Evolutionary conservation across 805 yeast genomes (phyloP).

Genomic region (Teunomyces lycoperdinae): DNA sequence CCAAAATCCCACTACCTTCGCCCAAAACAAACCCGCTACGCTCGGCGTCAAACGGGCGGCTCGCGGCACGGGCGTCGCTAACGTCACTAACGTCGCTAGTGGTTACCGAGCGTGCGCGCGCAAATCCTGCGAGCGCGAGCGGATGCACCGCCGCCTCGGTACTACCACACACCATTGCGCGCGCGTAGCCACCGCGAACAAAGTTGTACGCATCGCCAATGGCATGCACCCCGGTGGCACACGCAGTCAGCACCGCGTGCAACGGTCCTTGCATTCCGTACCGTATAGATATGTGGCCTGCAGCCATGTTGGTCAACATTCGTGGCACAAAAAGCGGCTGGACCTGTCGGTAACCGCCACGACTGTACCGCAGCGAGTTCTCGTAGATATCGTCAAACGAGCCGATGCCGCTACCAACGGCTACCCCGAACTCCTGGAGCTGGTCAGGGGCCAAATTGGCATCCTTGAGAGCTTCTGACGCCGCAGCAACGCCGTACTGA

Average conservation of each 20-base stretch:
- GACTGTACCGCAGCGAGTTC: conserved; percentile 51
- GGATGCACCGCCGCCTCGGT: conserved; percentile 88
- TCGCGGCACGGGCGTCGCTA: conserved; percentile 61
- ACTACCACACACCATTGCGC: conserved; percentile 93
- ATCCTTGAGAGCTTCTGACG: conserved; percentile 73
- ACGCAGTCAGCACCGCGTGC: conserved; percentile 88
- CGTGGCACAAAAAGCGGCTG: conserved; percentile 87
- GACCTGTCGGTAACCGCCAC: conserved; percentile 62
- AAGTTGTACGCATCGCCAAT: conserved; percentile 90
- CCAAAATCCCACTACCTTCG: conserved; percentile 85
- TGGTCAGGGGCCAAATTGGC: conserved; percentile 39
- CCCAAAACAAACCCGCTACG: conserved; percentile 89
- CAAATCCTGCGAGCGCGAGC: conserved; percentile 82
- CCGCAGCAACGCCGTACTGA: conserved; percentile 75
- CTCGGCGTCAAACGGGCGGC: conserved; percentile 80
- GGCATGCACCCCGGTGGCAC: conserved; percentile 94
- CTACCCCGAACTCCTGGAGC: conserved; percentile 52
- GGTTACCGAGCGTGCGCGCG: conserved; percentile 79
- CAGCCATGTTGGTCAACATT: conserved; percentile 87
- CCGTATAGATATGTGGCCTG: conserved; percentile 82
- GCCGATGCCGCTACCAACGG: conserved; percentile 94
- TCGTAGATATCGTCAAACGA: conserved; percentile 72
- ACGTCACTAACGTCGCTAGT: conserved; percentile 35
- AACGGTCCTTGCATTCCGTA: conserved; percentile 80
- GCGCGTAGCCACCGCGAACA: conserved; percentile 74